Percentiles rank a stretch among this genome's conserved stretches.
Evolutionary conservation across 2,329 filamentous ascomycete species (phyloP).

Genomic region (Fusarium euwallaceae): DNA sequence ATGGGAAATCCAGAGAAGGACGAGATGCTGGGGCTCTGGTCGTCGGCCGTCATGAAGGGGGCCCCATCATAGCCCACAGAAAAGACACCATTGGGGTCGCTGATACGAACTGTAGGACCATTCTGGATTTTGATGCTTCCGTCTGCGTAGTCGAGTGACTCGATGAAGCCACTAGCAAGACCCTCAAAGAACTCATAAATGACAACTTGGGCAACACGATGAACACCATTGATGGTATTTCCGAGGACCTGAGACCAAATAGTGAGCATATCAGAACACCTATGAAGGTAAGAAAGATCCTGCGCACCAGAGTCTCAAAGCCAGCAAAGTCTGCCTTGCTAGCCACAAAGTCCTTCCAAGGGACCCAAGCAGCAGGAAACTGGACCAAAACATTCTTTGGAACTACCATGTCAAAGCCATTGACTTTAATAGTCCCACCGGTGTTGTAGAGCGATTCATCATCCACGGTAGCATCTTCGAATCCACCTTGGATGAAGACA

Average conservation of each 20-base stretch:
- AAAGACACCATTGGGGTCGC: conserved; percentile 61
- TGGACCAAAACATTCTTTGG: conserved; percentile 64
- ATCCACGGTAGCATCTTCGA: conserved; percentile 50
- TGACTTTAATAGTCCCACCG: conserved; percentile 60
- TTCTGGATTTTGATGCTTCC: conserved; percentile 52
- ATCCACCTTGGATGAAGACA: conserved; percentile 50
- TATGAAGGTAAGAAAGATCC: not conserved
- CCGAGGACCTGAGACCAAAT: conserved; percentile 50
- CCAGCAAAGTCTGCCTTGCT: conserved; percentile 49
- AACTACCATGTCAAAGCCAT: conserved; percentile 59
- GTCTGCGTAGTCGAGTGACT: conserved; percentile 50
- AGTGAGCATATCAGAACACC: not conserved
- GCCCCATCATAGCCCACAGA: conserved; percentile 52
- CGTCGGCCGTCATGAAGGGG: conserved; percentile 62
- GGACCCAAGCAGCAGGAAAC: conserved; percentile 55
- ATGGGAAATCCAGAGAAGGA: conserved; percentile 66
- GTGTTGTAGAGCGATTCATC: conserved; percentile 56
- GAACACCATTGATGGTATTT: conserved; percentile 52
- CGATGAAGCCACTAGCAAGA: conserved; percentile 52
- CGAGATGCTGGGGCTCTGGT: conserved; percentile 61
- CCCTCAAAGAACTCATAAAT: conserved; percentile 53
- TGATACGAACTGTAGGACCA: conserved; percentile 54
- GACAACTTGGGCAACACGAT: conserved; percentile 51
- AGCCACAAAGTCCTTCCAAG: conserved; percentile 55
- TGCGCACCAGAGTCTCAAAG: conserved; percentile 52